Conservation (phyloP, 1,284 basidiomycete genomes). For the Trichosporon asahii region DNA sequence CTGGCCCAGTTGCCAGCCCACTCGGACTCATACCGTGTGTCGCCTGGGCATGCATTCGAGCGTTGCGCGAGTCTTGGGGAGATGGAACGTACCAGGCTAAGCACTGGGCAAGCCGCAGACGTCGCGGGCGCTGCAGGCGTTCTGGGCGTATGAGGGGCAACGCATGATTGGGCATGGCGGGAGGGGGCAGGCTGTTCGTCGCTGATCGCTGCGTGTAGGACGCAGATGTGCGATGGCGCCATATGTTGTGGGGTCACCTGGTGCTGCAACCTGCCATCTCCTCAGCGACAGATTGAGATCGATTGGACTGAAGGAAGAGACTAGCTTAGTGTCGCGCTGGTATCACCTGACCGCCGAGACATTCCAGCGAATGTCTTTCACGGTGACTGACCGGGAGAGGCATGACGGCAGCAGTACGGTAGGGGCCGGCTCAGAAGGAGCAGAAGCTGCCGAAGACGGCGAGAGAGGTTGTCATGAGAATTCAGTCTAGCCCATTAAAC, state of each 20-base stretch:
- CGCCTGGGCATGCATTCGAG: not conserved
- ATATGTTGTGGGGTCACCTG: not conserved
- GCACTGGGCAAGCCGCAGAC: not conserved
- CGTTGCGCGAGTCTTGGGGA: not conserved
- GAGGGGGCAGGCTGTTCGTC: not conserved
- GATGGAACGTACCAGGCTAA: not conserved
- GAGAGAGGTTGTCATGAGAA: not conserved
- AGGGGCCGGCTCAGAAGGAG: not conserved
- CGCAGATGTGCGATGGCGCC: not conserved
- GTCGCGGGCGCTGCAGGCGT: constrained; percentile 1
- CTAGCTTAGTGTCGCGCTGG: not conserved
- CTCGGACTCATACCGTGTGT: not conserved
- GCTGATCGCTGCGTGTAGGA: not conserved
- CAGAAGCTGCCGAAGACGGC: not conserved
- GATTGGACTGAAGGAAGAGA: not conserved
- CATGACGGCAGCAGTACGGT: not conserved
- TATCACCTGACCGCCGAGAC: not conserved
- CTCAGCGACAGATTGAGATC: not conserved
- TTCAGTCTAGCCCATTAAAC: not conserved
- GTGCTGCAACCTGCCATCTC: not conserved
- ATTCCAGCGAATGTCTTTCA: not conserved
- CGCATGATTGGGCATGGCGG: not conserved
- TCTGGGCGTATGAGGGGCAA: not conserved
- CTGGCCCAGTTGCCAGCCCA: not conserved
- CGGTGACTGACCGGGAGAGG: not conserved